Evolutionary conservation across 106 monocot genomes (phyloP).

Genomic region (Apostasia shenzhenica): DNA sequence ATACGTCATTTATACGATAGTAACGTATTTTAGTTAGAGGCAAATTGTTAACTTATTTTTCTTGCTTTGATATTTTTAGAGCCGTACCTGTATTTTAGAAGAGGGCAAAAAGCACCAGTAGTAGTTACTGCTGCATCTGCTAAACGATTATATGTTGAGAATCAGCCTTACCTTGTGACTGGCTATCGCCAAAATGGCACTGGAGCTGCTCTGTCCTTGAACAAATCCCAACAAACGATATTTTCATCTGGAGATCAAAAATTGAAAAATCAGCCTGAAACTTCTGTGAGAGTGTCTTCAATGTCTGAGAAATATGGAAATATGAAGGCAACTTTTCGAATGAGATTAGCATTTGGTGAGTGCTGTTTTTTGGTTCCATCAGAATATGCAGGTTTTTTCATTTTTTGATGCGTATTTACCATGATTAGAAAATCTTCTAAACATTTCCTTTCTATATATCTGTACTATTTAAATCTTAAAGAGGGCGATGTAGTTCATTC

Average conservation of each 20-base stretch:
- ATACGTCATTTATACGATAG: too few relatives aligned
- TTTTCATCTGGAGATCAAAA: slow-evolving; percentile 12
- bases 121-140: slow-evolving; percentile 70
- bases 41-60: neutral
- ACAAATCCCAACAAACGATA: slow-evolving; percentile 17
- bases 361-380: slow-evolving; percentile 3
- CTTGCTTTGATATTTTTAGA: slow-evolving; percentile 36
- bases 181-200: slow-evolving; percentile 48
- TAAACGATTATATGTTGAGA: slow-evolving; percentile 83
- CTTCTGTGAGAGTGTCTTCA: slow-evolving; percentile 35
- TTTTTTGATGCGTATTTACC: too few relatives aligned
- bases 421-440: too few relatives aligned
- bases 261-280: slow-evolving; percentile 17
- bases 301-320: slow-evolving; percentile 55
- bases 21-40: neutral
- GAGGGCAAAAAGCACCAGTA: slow-evolving; percentile 82
- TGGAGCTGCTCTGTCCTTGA: slow-evolving; percentile 10
- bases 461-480: too few relatives aligned
- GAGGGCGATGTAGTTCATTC: too few relatives aligned
- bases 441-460: too few relatives aligned
- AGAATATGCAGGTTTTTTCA: neutral
- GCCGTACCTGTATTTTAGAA: slow-evolving; percentile 71
- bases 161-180: slow-evolving; percentile 69
- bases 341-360: slow-evolving; percentile 91
- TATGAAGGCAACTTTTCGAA: slow-evolving; percentile 81